Evolutionary conservation across 257 asterid species (phyloP).

Genomic region (Primulina huaijiensis): DNA sequence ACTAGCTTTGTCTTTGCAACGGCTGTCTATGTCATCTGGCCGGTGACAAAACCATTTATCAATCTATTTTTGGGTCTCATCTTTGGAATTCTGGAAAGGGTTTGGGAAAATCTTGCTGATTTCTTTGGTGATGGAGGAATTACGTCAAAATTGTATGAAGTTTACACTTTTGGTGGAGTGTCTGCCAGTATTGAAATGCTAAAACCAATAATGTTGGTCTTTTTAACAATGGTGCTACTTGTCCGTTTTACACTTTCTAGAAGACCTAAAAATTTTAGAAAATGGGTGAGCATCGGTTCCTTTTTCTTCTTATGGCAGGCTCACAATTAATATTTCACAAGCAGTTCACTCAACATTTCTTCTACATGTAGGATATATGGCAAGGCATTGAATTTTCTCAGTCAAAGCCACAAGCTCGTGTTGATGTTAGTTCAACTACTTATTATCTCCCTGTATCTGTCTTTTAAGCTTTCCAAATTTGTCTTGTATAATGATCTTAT

Average conservation of each 20-base stretch:
- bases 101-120: conserved; percentile 68
- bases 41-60: conserved; percentile 71
- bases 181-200: conserved; percentile 73
- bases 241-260: conserved; percentile 93
- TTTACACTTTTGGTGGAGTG: conserved; percentile 74
- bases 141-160: conserved; percentile 54
- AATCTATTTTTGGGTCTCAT: conserved; percentile 59
- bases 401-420: conserved; percentile 98
- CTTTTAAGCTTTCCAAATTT: conserved; percentile 12
- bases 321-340: conserved; percentile 16
- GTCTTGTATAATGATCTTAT: conserved; percentile 21
- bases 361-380: conserved; percentile 87
- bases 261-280: conserved; percentile 89
- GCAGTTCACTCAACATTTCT: conserved; percentile 24
- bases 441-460: conserved; percentile 8
- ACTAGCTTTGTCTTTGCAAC: conserved; percentile 61
- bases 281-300: conserved; percentile 69
- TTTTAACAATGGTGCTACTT: conserved; percentile 78
- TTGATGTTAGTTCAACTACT: conserved; percentile 68
- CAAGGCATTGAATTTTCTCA: conserved; percentile 98
- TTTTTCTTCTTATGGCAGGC: conserved; percentile 23
- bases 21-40: conserved; percentile 74
- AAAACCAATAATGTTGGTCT: conserved; percentile 67
- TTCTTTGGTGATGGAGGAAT: conserved; percentile 67
- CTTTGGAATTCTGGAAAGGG: conserved; percentile 55